Conservation (phyloP, 306 rosid species). For the Erythrophleum fordii region DNA sequence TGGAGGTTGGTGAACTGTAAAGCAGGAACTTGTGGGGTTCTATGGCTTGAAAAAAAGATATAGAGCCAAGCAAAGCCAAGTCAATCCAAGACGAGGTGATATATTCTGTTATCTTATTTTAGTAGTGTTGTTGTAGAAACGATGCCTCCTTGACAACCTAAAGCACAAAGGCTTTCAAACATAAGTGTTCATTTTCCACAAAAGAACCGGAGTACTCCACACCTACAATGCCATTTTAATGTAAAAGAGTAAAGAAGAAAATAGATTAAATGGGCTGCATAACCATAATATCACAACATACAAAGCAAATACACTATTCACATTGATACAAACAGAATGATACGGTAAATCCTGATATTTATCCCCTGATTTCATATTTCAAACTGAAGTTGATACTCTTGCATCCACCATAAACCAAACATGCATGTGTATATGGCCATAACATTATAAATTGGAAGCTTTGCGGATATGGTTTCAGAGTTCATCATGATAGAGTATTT, state of each 20-base stretch:
- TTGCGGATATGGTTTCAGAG: conserved; percentile 36
- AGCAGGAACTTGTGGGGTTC: conserved; percentile 3
- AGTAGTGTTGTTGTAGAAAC: conserved; percentile 14
- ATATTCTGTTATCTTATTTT: conserved; percentile 14
- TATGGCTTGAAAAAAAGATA: not conserved
- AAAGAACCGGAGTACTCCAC: not conserved
- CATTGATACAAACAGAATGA: conserved; percentile 31
- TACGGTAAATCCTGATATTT: conserved; percentile 3
- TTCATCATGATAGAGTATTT: conserved; percentile 49
- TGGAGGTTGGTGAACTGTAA: conserved; percentile 8
- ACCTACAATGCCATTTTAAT: conserved; percentile 10
- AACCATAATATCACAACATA: conserved; percentile 26
- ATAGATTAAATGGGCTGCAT: not conserved
- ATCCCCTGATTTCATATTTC: conserved; percentile 28
- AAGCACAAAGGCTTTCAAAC: conserved; percentile 2
- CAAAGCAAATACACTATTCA: conserved; percentile 24
- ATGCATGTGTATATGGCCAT: conserved; percentile 14
- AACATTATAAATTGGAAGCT: not conserved
- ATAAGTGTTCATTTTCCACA: not conserved
- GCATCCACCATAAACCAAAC: not conserved
- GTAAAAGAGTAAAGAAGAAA: not conserved
- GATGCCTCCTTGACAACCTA: conserved; percentile 8
- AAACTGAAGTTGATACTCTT: conserved; percentile 31
- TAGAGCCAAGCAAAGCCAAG: conserved; percentile 1
- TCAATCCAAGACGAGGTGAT: conserved; percentile 39